Evolutionary conservation across 805 yeast genomes (phyloP), one percentile per base, ranked within the genome.

Genomic region (Candida ovalis): DNA sequence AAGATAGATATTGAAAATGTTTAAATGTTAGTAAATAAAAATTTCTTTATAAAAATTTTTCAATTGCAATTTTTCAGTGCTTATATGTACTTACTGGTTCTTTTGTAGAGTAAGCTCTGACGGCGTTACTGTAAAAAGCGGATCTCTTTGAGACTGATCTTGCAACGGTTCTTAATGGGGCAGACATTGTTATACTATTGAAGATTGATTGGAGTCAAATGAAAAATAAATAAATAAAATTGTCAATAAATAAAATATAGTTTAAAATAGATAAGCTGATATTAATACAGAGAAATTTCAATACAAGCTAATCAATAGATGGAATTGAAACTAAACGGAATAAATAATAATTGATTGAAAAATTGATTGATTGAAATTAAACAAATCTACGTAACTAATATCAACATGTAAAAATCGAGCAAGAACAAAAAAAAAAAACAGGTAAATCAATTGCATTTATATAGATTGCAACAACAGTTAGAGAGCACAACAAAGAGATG

Each of bases 81-180:
- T 6, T 25, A 25, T 7, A 25, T 30, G 4, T 24, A 62, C 66
- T 43, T 60, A 63, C 67, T 52, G 70, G 64, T 58, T 69, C 73
- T 49, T 68, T 67, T 43, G 73, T 62, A 33, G 74, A 65, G 55
- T 70, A 70, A 42, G 70, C 63, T 60, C 74, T 64, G 33, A 55
- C 45, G 41, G 63, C 56, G 39, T 55, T 52, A 17, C 27, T 28
- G 45, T 52, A 52, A 37, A 58, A 43, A 15, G 53, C 47, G 12
- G 60, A 50, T 44, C 54, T 57, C 51, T 54, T 59, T 38, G 64
- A 44, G 17, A 64, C 58, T 18, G 62, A 48, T 58, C 58, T 64
- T 47, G 64, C 59, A 41, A 61, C 55, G 44, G 62, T 56, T 64
- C 68, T 65, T 45, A 64, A 53, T 45, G 48, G 39, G 35, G 58